phyloP scores from a whole-genome alignment of 192 early-diverging fungal species.

The Backusella luteola region DNA sequence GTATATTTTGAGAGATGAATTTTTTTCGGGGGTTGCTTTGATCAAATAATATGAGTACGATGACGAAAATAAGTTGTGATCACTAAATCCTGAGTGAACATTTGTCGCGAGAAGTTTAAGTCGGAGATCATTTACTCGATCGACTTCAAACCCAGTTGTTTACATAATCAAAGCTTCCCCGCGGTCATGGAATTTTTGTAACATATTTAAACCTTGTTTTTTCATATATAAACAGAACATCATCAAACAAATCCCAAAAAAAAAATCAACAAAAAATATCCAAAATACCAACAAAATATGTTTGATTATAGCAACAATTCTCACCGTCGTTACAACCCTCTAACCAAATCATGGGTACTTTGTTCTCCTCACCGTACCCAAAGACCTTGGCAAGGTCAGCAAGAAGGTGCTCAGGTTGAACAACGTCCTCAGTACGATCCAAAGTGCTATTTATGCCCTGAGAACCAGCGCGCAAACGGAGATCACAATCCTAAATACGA shows the following conservation, averaged over 20 bases:
- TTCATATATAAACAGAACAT: not conserved
- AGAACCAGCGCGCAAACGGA: constrained; percentile 77
- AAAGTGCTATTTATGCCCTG: constrained; percentile 82
- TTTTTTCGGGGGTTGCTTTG: too few species aligned
- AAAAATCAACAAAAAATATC: not conserved
- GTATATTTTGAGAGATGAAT: too few species aligned
- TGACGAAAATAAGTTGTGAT: too few species aligned
- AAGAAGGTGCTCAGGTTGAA: constrained; percentile 48
- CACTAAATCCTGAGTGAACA: too few species aligned
- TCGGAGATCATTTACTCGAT: not conserved
- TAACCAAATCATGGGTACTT: constrained; percentile 92
- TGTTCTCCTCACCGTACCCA: constrained; percentile 95
- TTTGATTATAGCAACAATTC: constrained; percentile 63
- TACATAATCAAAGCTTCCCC: constrained; percentile 7
- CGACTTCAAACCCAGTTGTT: constrained; percentile 4
- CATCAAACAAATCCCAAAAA: not conserved
- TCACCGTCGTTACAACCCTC: constrained; percentile 89
- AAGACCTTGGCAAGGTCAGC: constrained; percentile 88
- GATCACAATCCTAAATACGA: constrained; percentile 75
- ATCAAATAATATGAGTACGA: too few species aligned
- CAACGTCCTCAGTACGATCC: constrained; percentile 69
- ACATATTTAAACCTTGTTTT: constrained; percentile 5
- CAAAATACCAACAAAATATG: not conserved
- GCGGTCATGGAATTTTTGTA: constrained; percentile 12
- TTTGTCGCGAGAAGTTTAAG: too few species aligned